Base-by-base conservation (phyloP, 345 rosid genomes). In the Acer saccharum region DNA sequence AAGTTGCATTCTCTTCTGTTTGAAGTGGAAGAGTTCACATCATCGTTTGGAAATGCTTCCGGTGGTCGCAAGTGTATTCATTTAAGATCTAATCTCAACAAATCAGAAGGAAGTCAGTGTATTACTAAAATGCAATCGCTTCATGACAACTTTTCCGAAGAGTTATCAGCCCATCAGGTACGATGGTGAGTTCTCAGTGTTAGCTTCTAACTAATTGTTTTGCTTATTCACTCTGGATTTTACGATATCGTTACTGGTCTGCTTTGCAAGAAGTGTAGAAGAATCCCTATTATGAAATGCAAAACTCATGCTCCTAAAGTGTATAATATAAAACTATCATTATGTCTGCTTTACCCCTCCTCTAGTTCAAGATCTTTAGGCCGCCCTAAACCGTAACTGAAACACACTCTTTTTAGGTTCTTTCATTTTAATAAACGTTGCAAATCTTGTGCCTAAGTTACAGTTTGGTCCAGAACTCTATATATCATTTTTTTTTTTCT, bases 161-260 rank as follows among this genome's bases (percentile, higher is more conserved):
- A 81, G 62, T 82, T 86, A 7, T 79, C 87, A 55, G 84, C 55
- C 87, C 90, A 89, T 84, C 91, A 93, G 98, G 98, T 93, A 93
- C 64, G 93, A 84, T 80, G 91, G 90, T 93, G 90, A 91, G 90
- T 86, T 76, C 66, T n/a, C 54, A 75, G 82, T 68, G 69, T 39
- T 60, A 73, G 78, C 48, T 71, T 43, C 25, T 4, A 44, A 39
- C 48, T 75, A 16, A 21, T 54, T 13, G 29, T 44, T 69, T 52
- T 65, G 50, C 44, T 48, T 73, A 18, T 18, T 46, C 71, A n/a
- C 39, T 17, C 2, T 23, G 11, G 61, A 52, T 43, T 63, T 65
- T 29, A 32, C 44, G 65, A 11, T 63, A 16, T 35, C 52, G 27
- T 65, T 65, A 20, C 14, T 44, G 35, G 66, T 11, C 11, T 48